Evolutionary conservation across 495 filamentous ascomycete genomes (phyloP), one percentile per base, ranked within the genome.

Genomic region (Polyplosphaeria fusca): DNA sequence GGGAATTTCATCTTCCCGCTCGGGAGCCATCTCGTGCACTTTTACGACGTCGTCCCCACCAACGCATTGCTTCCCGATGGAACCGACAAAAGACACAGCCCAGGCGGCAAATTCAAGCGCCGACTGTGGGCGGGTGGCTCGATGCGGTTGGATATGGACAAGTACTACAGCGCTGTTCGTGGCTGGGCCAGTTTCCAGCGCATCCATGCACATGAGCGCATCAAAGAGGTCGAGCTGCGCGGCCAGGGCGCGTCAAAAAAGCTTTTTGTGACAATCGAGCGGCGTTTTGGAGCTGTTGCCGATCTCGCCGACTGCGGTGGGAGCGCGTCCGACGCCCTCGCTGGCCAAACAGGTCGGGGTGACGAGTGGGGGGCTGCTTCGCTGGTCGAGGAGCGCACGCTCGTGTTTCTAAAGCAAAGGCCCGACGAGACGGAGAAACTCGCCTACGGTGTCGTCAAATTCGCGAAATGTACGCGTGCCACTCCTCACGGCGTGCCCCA

Each of bases 201-300:
- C 2, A 79, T 70, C 2, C 73, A 82, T 19, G 89, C 88, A 47
- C 63, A 78, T 14, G 89, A 94, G 74, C 70, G 66, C 1, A 85
- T 93, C 42, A 76, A 73, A 22, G 77, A 83, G 53, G 79, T 89
- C 42, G 67, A 72, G 5, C 58, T 80, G 28, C 82, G 80, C 60
- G 84, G 84, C 12, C 58, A 57, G 22, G 71, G 69, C 40, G 81
- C 78, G 1, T 68, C 78, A 12, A 81, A 84, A 66, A 87, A 83
- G 63, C 69, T 84, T 1, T 77, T 80, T 50, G 82, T 86, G 23
- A 75, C 68, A 0, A 79, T 85, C 51, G 76, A 84, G 55, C 30
- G 30, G 30, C 7, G 14, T 7, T 35, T 35, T 35, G 30, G 7
- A n/a, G n/a, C n/a, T n/a, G n/a, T n/a, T n/a, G n/a, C n/a, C n/a